These are phyloP conservation scores for Eustoma russellianum DNA, from an alignment of 257 asterid genomes.

Conservation along the genomic window DNA sequence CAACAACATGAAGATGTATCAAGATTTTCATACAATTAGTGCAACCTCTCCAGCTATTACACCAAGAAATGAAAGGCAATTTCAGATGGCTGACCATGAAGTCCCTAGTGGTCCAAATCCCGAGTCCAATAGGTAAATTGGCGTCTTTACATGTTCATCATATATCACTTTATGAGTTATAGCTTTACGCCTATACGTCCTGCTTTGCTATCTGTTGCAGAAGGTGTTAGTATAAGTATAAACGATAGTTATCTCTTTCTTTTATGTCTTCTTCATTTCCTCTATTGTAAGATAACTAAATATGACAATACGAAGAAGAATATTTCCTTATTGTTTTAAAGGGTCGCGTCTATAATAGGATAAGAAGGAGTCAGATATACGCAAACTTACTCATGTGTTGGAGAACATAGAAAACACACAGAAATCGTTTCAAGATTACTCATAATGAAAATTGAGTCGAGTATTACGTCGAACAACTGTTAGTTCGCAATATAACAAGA, in stretches of 20 bases:
- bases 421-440: too few species aligned
- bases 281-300: conserved; percentile 1
- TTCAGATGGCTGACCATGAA: conserved; percentile 53
- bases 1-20: conserved; percentile 17
- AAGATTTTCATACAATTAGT: not conserved
- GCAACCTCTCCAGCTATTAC: not conserved
- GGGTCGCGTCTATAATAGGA: too few species aligned
- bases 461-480: too few species aligned
- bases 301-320: too few species aligned
- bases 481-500: too few species aligned
- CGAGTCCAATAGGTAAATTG: conserved; percentile 45
- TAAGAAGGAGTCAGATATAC: too few species aligned
- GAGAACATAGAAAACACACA: too few species aligned
- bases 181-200: too few species aligned
- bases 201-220: not conserved
- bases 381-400: too few species aligned
- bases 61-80: conserved; percentile 13
- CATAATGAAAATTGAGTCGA: too few species aligned
- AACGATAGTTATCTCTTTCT: not conserved
- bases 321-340: too few species aligned
- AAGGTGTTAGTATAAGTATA: not conserved
- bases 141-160: not conserved
- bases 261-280: not conserved
- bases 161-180: not conserved
- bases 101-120: conserved; percentile 94